Evolutionary conservation across 768 basidiomycete species (phyloP), one percentile per base, ranked within the genome.

Genomic region (Lentinula detonsa): DNA sequence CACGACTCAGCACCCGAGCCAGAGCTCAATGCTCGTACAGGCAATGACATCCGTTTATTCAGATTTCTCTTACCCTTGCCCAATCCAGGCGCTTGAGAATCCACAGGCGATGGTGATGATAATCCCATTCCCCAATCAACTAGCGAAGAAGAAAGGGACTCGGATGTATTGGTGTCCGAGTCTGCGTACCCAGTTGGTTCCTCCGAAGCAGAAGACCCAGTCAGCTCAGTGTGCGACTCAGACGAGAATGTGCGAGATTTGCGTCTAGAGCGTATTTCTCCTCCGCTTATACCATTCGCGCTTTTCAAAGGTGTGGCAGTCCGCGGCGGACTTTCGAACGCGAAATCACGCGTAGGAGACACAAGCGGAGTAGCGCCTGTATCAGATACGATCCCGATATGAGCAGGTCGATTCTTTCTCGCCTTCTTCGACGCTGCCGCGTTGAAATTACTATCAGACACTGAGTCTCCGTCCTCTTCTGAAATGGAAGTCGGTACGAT

Each of bases 341-440:
- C 65, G 61, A 79, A 84, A 37, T 72, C 75, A 28, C 78, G 78
- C 61, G 80, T 81, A 2, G 81, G 81, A 64, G 77, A 79, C 74
- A 81, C 74, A 15, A 73, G 77, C 8, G 76, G 80, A 28, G 78
- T 80, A 43, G 78, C 78, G 35, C 79, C 80, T n/a, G 80, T 79
- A 68, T 83, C 78, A 31, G 74, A 70, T 6, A 81, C 76, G 62
- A 81, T 77, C 37, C 78, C 71, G 45, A 77, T 71, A 50, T 68
- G 68, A 4, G 60, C 58, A 45, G 60, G 64, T 48, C 64, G 65
- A 6, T 68, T 65, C 3, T 66, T 68, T n/a, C 64, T 61, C n/a
- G 66, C 65, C 33, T 59, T 65, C 46, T 48, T 62, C 45, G 42
- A 68, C 66, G 18, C 50, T 62, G 31, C 57, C 62, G 33, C 59